Conservation (phyloP, 169 alveolate genomes). For the Babesia bovis region DNA sequence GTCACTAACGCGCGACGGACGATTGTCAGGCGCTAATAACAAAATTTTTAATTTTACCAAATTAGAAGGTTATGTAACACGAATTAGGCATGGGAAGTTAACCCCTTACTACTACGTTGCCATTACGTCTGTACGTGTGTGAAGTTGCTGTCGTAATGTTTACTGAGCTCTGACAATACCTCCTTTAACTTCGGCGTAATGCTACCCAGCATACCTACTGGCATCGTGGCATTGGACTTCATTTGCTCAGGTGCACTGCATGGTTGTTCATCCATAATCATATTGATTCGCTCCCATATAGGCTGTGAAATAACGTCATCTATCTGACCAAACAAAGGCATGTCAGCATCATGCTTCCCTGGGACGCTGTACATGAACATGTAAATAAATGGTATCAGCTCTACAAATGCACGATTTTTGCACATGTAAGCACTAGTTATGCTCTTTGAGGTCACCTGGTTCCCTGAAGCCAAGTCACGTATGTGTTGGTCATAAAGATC, state of each 20-base stretch:
- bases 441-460: not conserved
- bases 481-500: conserved; percentile 33
- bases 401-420: conserved; percentile 40
- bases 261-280: conserved; percentile 3
- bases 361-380: conserved; percentile 4
- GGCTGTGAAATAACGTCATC: conserved; percentile 14
- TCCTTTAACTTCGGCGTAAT: conserved; percentile 61
- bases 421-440: not conserved
- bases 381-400: conserved; percentile 46
- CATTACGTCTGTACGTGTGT: no score
- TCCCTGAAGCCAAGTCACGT: conserved; percentile 24
- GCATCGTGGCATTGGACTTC: not conserved
- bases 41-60: not conserved
- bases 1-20: conserved; percentile 18
- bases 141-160: conserved; percentile 31
- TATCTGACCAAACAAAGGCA: not conserved
- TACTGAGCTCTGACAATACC: conserved; percentile 47
- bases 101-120: no score
- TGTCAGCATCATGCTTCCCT: no score
- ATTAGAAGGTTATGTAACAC: no score
- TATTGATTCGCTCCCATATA: conserved; percentile 18
- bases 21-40: not conserved
- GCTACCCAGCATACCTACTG: not conserved
- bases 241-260: not conserved
- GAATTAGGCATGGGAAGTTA: no score